Conservation (phyloP, 2,329 filamentous ascomycete genomes). For the Anisogramma anomala region DNA sequence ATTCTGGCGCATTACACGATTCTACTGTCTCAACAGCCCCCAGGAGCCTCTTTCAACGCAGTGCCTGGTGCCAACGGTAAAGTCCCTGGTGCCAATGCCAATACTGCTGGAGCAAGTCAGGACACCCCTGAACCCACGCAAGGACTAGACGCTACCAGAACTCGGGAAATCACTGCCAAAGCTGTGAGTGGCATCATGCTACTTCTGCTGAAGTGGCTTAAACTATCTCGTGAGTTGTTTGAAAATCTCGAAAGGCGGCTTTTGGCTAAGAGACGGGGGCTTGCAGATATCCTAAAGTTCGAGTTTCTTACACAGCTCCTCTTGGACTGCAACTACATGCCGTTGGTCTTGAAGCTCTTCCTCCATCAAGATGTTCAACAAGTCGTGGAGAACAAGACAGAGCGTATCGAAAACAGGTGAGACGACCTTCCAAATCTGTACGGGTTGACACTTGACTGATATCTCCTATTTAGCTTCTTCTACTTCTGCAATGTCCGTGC, state of each 20-base stretch:
- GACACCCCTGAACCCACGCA: slow-evolving; percentile 40
- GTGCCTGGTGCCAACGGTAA: slow-evolving; percentile 9
- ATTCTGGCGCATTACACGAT: slow-evolving; percentile 80
- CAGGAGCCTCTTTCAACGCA: slow-evolving; percentile 16
- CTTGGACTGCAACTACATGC: slow-evolving; percentile 89
- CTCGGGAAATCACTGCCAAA: slow-evolving; percentile 79
- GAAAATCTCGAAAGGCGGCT: not conserved
- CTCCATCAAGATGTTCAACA: slow-evolving; percentile 90
- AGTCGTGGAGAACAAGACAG: slow-evolving; percentile 73
- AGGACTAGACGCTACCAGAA: slow-evolving; percentile 70
- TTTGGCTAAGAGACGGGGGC: not conserved
- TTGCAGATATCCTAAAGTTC: slow-evolving; percentile 76
- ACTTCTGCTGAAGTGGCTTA: slow-evolving; percentile 90
- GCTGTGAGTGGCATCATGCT: slow-evolving; percentile 83
- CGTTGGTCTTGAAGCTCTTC: slow-evolving; percentile 83
- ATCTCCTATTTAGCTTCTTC: slow-evolving; percentile 64
- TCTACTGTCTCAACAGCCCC: slow-evolving; percentile 52
- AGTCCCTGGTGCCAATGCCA: slow-evolving; percentile 22
- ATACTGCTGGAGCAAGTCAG: slow-evolving; percentile 29
- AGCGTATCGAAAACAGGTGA: slow-evolving; percentile 71
- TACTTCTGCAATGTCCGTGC: slow-evolving; percentile 67
- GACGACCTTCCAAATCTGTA: not conserved
- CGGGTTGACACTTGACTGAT: not conserved
- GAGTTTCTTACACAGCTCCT: slow-evolving; percentile 91
- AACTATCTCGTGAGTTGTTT: slow-evolving; percentile 68